Conservation (phyloP, 208 protist species). For the Histomonas meleagridis region DNA sequence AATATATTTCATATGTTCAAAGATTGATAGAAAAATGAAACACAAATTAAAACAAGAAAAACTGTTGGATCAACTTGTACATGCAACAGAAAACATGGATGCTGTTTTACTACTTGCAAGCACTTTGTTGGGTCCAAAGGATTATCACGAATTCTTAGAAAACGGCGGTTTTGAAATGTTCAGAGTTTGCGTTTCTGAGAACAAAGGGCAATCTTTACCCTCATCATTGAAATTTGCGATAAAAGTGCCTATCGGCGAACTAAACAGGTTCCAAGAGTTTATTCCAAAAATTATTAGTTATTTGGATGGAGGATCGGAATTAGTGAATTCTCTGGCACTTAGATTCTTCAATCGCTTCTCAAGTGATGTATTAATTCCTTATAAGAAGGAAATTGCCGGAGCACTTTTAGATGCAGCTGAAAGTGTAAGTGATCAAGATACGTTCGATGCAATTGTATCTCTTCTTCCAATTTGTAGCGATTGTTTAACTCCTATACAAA, state of each 20-base stretch:
- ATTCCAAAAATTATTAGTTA: neutral
- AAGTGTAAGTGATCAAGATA: neutral
- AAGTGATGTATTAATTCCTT: neutral
- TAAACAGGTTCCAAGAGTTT: neutral
- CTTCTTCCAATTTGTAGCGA: neutral
- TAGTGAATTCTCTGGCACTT: neutral
- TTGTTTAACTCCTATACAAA: neutral
- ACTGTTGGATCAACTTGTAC: neutral
- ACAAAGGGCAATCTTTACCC: neutral
- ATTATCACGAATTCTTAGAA: neutral
- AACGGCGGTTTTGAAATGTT: neutral
- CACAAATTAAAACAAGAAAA: neutral
- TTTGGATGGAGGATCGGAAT: neutral
- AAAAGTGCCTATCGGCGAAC: neutral
- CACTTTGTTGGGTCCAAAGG: neutral
- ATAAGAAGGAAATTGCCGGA: neutral
- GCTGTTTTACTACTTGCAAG: neutral
- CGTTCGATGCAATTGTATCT: neutral
- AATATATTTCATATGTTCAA: neutral
- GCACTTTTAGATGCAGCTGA: neutral
- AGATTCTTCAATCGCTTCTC: neutral
- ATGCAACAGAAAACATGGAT: neutral
- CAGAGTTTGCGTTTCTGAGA: neutral
- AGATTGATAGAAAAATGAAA: neutral
- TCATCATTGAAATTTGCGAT: neutral